Percentiles rank a stretch among this genome's conserved stretches.
Conservation (phyloP, 352 stramenopile species). For the Phytophthora pseudosyringae region DNA sequence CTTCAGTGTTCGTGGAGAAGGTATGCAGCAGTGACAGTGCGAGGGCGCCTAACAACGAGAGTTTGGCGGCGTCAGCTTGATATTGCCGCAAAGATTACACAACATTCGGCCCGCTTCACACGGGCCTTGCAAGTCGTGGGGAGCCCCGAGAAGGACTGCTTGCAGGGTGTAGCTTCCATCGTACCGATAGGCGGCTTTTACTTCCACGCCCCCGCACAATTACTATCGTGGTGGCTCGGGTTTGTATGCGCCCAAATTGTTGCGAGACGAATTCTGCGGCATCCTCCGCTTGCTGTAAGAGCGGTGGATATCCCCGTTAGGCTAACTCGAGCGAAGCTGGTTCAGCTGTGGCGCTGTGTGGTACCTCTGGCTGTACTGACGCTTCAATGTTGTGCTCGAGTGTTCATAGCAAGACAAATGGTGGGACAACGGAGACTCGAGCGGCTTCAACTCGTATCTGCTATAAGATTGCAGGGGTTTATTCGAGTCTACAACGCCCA, state of each 20-base stretch:
- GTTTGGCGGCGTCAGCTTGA: slow-evolving; percentile 55
- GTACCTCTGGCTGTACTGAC: slow-evolving; percentile 26
- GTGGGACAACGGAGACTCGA: slow-evolving; percentile 32
- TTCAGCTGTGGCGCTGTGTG: slow-evolving; percentile 34
- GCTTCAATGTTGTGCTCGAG: slow-evolving; percentile 48
- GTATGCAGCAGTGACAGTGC: slow-evolving; percentile 34
- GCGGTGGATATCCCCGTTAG: slow-evolving; percentile 51
- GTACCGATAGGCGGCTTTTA: slow-evolving; percentile 27
- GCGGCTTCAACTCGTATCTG: slow-evolving; percentile 26
- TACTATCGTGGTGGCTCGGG: slow-evolving; percentile 53
- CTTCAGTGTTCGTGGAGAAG: slow-evolving; percentile 58
- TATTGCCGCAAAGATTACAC: slow-evolving; percentile 50
- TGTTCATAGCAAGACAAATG: slow-evolving; percentile 33
- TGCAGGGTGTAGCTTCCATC: slow-evolving; percentile 11
- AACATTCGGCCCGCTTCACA: slow-evolving; percentile 20
- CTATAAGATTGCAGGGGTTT: slow-evolving; percentile 49
- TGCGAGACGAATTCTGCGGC: slow-evolving; percentile 44
- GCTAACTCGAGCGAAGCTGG: slow-evolving; percentile 30
- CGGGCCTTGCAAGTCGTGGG: slow-evolving; percentile 1
- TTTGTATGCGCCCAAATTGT: slow-evolving; percentile 32
- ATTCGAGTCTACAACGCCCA: slow-evolving; percentile 50
- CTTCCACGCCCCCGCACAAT: slow-evolving; percentile 41
- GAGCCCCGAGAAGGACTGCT: background rate
- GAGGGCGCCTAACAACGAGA: slow-evolving; percentile 19
- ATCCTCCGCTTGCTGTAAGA: slow-evolving; percentile 42